Evolutionary conservation across 1,284 basidiomycete species (phyloP), one percentile per base, ranked within the genome.

Genomic region (Thelephora terrestris): DNA sequence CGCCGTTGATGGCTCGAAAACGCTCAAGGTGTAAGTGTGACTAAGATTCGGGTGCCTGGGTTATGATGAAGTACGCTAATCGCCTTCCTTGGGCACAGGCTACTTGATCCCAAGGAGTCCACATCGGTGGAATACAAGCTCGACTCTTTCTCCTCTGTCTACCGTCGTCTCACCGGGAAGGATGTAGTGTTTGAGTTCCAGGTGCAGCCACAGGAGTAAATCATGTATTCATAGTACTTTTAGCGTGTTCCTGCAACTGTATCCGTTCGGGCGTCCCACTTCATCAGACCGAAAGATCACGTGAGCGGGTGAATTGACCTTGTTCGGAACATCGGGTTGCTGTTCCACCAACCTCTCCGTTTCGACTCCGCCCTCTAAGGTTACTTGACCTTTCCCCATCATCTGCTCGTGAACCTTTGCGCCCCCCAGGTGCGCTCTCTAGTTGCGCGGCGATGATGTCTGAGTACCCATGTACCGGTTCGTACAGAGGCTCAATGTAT

Each of bases 51-150:
- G 35, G 34, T 48, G 25, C 16, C n/a, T 20, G 12, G 35, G n/a
- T 14, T 14, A 10, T 32, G 29, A 32, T 32, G 29, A 32, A 32
- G 29, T 32, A 10, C 21, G 25, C n/a, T 32, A 14, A n/a, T 12
- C 6, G 23, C 18, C 9, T 48, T 46, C 17, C 34, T 10, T 7
- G 29, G 29, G 12, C 29, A 54, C 68, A 96, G 92, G 58, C 89
- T 93, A 79, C 87, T 99, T 58, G 96, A 99, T 79, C 79, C 92
- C 57, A 99, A 99, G 73, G 96, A 99, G 68, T 82, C 92, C 54
- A 99, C 94, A 67, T 91, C 91, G 64, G 80, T 99, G 69, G 96
- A 99, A 79, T 98, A 99, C 89, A 99, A 99, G 83, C 78, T 95
- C 56, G 92, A 95, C 72, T 92, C 90, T 53, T 96, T 96, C 75